Evolutionary conservation across 2,329 filamentous ascomycete species (phyloP).

Genomic region (Monilinia laxa): DNA sequence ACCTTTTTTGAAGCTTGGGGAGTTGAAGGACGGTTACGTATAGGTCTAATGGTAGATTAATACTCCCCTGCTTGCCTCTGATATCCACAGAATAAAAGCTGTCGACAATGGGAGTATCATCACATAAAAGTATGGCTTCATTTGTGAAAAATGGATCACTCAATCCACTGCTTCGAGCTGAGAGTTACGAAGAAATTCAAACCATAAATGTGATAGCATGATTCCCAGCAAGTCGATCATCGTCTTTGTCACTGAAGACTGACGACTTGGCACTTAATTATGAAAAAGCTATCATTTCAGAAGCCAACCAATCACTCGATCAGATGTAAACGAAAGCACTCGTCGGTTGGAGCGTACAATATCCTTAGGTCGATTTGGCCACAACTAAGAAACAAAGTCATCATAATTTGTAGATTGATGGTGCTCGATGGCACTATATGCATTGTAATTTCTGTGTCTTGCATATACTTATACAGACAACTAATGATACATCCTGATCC

Average conservation of each 20-base stretch:
- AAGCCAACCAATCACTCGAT: neutral
- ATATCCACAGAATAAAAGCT: neutral
- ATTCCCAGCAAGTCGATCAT: neutral
- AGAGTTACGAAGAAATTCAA: neutral
- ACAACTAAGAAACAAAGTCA: neutral
- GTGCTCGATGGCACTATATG: neutral
- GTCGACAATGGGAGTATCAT: neutral
- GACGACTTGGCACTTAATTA: neutral
- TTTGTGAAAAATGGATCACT: neutral
- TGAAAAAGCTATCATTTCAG: neutral
- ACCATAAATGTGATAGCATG: neutral
- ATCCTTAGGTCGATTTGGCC: neutral
- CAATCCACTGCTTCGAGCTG: neutral
- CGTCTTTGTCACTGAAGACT: neutral
- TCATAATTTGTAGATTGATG: neutral
- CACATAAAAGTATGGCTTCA: neutral
- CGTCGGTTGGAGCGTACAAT: neutral
- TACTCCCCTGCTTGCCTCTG: neutral
- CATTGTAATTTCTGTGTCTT: constrained; percentile 1
- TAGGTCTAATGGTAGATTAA: neutral
- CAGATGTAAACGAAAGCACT: neutral
- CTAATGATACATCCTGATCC: constrained; percentile 23
- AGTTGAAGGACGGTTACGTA: neutral
- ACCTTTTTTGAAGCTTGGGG: no score
- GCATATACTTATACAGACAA: constrained; percentile 21